A percentile compares a stretch with the other conserved stretches of the same genome.
These are phyloP conservation scores for Coelastrella sp. DNA, from an alignment of 139 green algal genomes.

Conservation along the genomic window DNA sequence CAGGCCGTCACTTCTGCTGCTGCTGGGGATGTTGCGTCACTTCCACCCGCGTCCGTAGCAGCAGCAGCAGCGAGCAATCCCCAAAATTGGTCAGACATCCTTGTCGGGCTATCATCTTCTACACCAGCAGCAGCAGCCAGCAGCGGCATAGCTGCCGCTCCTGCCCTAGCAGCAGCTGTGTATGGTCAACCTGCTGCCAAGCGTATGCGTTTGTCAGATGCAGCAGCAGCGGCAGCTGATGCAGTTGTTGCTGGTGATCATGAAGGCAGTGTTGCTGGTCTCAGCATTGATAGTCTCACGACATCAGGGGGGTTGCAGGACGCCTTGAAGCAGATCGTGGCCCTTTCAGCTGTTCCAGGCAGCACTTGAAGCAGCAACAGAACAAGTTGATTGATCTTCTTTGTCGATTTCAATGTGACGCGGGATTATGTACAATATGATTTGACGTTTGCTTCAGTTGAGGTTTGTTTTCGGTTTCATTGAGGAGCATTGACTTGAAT, in stretches of 20 bases:
- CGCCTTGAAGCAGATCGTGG: too few relatives aligned
- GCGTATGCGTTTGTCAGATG: neutral
- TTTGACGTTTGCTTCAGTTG: too few relatives aligned
- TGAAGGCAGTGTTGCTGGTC: too few relatives aligned
- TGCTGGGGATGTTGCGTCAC: neutral
- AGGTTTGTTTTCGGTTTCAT: too few relatives aligned
- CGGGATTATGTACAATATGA: too few relatives aligned
- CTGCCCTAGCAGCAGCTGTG: neutral
- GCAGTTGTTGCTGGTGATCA: neutral
- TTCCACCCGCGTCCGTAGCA: neutral
- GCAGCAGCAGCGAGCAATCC: neutral
- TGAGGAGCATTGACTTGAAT: too few relatives aligned
- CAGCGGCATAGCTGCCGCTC: neutral
- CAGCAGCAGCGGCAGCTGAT: neutral
- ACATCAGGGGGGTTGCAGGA: too few relatives aligned
- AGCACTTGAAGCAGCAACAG: too few relatives aligned
- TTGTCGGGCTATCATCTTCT: neutral
- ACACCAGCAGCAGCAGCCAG: neutral
- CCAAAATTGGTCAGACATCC: neutral
- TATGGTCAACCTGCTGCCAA: constrained; percentile 19
- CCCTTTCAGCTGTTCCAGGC: too few relatives aligned
- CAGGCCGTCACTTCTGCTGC: neutral
- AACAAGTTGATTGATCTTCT: too few relatives aligned
- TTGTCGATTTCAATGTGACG: too few relatives aligned
- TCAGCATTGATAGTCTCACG: too few relatives aligned